Evolutionary conservation across 352 stramenopile species (phyloP).

Genomic region (Pythium dissimile): DNA sequence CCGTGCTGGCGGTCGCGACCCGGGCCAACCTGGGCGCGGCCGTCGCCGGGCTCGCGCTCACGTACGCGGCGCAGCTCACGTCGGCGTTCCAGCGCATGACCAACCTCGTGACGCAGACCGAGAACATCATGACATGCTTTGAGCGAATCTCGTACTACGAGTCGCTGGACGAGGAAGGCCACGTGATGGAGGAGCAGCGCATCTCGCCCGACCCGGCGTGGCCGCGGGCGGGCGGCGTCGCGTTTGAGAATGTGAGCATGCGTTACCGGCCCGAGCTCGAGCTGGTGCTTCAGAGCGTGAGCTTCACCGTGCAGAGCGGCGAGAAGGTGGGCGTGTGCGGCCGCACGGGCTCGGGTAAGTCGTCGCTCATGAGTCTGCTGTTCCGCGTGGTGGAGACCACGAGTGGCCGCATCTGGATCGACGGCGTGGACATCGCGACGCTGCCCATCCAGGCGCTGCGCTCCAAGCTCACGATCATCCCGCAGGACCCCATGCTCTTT

Average conservation of each 20-base stretch:
- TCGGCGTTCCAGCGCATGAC: slow-evolving; percentile 89
- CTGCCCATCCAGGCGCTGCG: slow-evolving; percentile 28
- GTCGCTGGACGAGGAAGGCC: slow-evolving; percentile 34
- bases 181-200: slow-evolving; percentile 68
- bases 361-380: slow-evolving; percentile 27
- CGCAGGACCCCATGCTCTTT: slow-evolving; percentile 92
- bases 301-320: slow-evolving; percentile 50
- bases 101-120: slow-evolving; percentile 82
- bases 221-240: slow-evolving; percentile 33
- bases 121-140: slow-evolving; percentile 91
- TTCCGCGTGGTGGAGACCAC: slow-evolving; percentile 35
- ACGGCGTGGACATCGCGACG: slow-evolving; percentile 76
- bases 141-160: slow-evolving; percentile 52
- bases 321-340: slow-evolving; percentile 77
- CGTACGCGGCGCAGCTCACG: slow-evolving; percentile 87
- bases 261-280: slow-evolving; percentile 43
- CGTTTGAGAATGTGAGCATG: slow-evolving; percentile 39
- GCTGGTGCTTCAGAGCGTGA: slow-evolving; percentile 34
- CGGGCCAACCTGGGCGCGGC: slow-evolving; percentile 2
- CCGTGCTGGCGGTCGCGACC: slow-evolving; percentile 23
- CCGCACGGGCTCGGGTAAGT: slow-evolving; percentile 58
- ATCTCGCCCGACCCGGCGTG: slow-evolving; percentile 27
- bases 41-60: slow-evolving; percentile 82
- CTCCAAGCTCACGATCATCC: slow-evolving; percentile 57
- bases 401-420: slow-evolving; percentile 70